A percentile compares a stretch with the other conserved stretches of the same genome.
Conservation (phyloP, 768 basidiomycete genomes). For the Scleroderma bovista region DNA sequence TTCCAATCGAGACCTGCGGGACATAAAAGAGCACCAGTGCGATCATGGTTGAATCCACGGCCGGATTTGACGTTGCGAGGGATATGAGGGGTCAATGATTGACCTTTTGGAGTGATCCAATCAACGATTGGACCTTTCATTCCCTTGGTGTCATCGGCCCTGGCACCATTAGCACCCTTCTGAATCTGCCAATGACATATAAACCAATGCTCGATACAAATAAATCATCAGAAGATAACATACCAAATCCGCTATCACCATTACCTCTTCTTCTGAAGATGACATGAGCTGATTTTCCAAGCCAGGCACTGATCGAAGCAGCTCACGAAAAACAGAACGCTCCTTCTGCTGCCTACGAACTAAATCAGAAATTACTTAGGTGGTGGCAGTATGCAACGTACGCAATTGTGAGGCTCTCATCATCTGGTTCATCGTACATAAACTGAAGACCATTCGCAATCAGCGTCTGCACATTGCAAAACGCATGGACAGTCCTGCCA, state of each 20-base stretch:
- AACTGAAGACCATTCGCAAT: slow-evolving; percentile 5
- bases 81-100: slow-evolving; percentile 4
- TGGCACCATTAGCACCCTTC: slow-evolving; percentile 17
- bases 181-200: slow-evolving; percentile 12
- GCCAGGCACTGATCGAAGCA: slow-evolving; percentile 10
- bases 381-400: not conserved
- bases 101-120: slow-evolving; percentile 20
- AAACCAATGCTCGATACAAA: not conserved
- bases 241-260: slow-evolving; percentile 14
- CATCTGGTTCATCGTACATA: not conserved
- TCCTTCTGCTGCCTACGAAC: not conserved
- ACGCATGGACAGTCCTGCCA: slow-evolving; percentile 11
- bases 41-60: slow-evolving; percentile 12
- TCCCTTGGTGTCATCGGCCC: slow-evolving; percentile 10
- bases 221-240: not conserved
- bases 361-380: not conserved
- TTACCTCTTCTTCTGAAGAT: slow-evolving; percentile 9
- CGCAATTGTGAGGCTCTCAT: not conserved
- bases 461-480: slow-evolving; percentile 16
- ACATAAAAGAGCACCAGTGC: slow-evolving; percentile 17
- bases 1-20: slow-evolving; percentile 18
- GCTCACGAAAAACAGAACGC: slow-evolving; percentile 4
- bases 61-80: slow-evolving; percentile 10
- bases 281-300: slow-evolving; percentile 11
- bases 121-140: slow-evolving; percentile 18